These are phyloP conservation scores for Spatholobus suberectus DNA, from an alignment of 306 rosid species.

Conservation along the genomic window DNA sequence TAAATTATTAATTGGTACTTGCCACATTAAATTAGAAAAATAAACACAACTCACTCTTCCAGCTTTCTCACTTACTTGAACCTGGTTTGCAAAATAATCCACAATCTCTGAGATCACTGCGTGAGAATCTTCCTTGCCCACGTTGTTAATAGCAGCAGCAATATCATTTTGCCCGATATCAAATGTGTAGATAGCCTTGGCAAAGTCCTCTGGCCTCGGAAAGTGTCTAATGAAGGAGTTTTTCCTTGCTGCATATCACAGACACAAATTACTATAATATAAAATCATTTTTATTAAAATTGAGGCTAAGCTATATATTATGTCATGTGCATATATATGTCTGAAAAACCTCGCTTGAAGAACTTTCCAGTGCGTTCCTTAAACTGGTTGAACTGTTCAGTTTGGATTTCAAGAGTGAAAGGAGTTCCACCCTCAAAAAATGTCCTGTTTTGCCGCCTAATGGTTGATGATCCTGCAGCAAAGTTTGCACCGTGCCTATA, in stretches of 20 bases:
- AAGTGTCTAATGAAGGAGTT: constrained; percentile 35
- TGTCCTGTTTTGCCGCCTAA: constrained; percentile 59
- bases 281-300: neutral
- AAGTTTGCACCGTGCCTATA: constrained; percentile 83
- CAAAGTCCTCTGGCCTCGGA: constrained; percentile 70
- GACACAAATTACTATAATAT: neutral
- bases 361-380: constrained; percentile 61
- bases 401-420: constrained; percentile 72
- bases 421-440: constrained; percentile 66
- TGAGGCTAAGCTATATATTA: neutral
- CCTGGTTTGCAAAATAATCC: constrained; percentile 47
- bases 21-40: neutral
- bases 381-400: constrained; percentile 59
- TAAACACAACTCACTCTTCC: neutral
- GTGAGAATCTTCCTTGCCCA: constrained; percentile 45
- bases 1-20: neutral
- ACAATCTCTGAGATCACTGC: constrained; percentile 56
- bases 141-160: constrained; percentile 52
- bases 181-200: constrained; percentile 70
- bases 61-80: constrained; percentile 54
- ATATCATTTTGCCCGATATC: constrained; percentile 92
- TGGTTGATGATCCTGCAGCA: constrained; percentile 83
- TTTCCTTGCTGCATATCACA: constrained; percentile 34
- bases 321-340: neutral
- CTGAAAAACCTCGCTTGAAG: constrained; percentile 48